Evolutionary conservation across 805 yeast genomes (phyloP), one percentile per base, ranked within the genome.

Genomic region (Pichia eremophila): DNA sequence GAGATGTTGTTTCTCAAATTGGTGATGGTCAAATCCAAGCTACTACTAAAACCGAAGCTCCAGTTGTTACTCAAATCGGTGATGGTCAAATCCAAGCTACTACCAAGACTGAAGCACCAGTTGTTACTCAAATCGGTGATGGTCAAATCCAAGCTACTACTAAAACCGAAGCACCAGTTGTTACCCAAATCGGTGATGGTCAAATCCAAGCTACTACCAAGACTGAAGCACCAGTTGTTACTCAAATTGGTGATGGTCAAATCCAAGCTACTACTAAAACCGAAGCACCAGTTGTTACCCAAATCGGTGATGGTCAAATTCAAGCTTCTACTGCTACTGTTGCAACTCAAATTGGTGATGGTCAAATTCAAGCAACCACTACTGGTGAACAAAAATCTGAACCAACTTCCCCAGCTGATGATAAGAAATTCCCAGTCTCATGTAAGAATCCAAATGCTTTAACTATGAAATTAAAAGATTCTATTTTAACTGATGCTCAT

Each of bases 171-270:
- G 61, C 43, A 17, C 52, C 51, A 27, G 75, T 66, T 48, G 66
- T 79, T 46, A 69, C 79, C 46, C 74, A 48, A 40, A 61, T 69
- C n/a, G 66, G 66, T 51, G 63, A 59, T 46, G 63, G 63, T 41
- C 61, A 57, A 51, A 51, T 57, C 46, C 69, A 59, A 64, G 63
- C 59, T 35, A 50, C 70, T 5, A 55, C 72, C 37, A 49, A 66
- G 25, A 57, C 63, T 46, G 61, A 70, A 36, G 69, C 57, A 46
- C 56, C 54, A 36, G 75, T 67, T 46, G 64, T 79, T 45, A 68
- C 79, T 52, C 83, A 77, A 66, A 78, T 79, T 49, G 72, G 73
- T 56, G 84, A 79, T 55, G 83, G 83, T 59, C 83, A 78, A 66
- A 68, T 77, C 59, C 83, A 78, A 63, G 72, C 74, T 48, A 69